Conservation (phyloP, 768 basidiomycete genomes). For the Neoboletus brunneissimus region DNA sequence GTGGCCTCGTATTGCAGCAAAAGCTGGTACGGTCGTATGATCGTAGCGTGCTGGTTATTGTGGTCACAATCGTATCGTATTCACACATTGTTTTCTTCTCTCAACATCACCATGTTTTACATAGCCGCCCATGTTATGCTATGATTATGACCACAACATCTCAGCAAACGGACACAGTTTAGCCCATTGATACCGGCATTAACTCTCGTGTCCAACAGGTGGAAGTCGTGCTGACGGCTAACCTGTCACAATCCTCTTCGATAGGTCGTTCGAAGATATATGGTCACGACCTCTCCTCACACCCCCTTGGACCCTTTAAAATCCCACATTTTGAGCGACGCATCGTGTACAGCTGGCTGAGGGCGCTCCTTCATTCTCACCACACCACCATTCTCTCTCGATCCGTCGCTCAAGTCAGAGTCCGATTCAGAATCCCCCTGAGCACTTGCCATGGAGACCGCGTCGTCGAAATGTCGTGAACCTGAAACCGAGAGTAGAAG, state of each 20-base stretch:
- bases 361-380: slow-evolving; percentile 12
- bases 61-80: slow-evolving; percentile 13
- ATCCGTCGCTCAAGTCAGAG: slow-evolving; percentile 13
- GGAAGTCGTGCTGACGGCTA: background rate
- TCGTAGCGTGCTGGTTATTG: slow-evolving; percentile 9
- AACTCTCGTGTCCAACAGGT: background rate
- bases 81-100: background rate
- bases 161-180: background rate
- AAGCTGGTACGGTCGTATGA: slow-evolving; percentile 97
- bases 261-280: background rate
- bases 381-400: background rate
- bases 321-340: slow-evolving; percentile 30
- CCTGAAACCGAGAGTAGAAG: slow-evolving; percentile 67
- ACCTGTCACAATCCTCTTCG: background rate
- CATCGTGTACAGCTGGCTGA: slow-evolving; percentile 22
- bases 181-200: background rate
- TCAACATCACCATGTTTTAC: slow-evolving; percentile 13
- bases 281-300: background rate
- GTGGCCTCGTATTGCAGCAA: slow-evolving; percentile 99
- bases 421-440: slow-evolving; percentile 15
- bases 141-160: slow-evolving; percentile 18
- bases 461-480: slow-evolving; percentile 62
- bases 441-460: background rate
- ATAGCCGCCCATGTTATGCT: slow-evolving; percentile 18
- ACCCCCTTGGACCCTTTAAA: background rate